Conservation (phyloP, 2,329 filamentous ascomycete genomes). For the Cladophialophora exuberans region DNA sequence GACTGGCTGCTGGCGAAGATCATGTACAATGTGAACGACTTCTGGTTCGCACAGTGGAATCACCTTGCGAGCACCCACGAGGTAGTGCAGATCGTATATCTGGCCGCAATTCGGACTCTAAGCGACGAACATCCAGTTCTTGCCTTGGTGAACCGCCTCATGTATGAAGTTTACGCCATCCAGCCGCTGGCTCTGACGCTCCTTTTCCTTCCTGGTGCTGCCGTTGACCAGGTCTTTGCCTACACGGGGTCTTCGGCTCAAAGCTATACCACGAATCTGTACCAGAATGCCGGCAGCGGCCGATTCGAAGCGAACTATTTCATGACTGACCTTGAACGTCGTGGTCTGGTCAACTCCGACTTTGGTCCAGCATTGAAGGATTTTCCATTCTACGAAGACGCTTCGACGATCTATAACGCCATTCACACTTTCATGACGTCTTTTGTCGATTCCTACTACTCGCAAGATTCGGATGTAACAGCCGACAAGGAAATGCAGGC, state of each 20-base stretch:
- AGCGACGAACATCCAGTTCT: constrained; percentile 18
- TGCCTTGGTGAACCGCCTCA: constrained; percentile 13
- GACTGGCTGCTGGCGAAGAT: constrained; percentile 21
- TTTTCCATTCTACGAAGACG: constrained; percentile 20
- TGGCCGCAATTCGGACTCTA: constrained; percentile 16
- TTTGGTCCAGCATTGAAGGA: constrained; percentile 17
- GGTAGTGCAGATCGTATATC: constrained; percentile 18
- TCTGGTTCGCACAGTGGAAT: constrained; percentile 19
- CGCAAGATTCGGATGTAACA: constrained; percentile 10
- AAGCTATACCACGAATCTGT: constrained; percentile 14
- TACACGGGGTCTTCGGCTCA: constrained; percentile 13
- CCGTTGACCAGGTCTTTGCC: constrained; percentile 17
- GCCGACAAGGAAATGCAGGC: constrained; percentile 18
- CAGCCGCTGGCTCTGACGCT: constrained; percentile 14
- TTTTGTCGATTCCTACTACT: constrained; percentile 18
- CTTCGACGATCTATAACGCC: constrained; percentile 13
- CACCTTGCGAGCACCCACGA: constrained; percentile 21
- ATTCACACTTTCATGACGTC: constrained; percentile 18
- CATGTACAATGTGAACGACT: constrained; percentile 21
- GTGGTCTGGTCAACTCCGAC: constrained; percentile 16
- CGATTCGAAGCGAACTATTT: constrained; percentile 19
- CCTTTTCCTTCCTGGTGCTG: constrained; percentile 16
- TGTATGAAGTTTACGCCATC: constrained; percentile 19
- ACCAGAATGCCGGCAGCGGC: constrained; percentile 14
- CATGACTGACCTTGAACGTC: constrained; percentile 9